A percentile compares a stretch with the other conserved stretches of the same genome.
Conservation (phyloP, 73 alveolate species). For the Paramecium biaurelia region DNA sequence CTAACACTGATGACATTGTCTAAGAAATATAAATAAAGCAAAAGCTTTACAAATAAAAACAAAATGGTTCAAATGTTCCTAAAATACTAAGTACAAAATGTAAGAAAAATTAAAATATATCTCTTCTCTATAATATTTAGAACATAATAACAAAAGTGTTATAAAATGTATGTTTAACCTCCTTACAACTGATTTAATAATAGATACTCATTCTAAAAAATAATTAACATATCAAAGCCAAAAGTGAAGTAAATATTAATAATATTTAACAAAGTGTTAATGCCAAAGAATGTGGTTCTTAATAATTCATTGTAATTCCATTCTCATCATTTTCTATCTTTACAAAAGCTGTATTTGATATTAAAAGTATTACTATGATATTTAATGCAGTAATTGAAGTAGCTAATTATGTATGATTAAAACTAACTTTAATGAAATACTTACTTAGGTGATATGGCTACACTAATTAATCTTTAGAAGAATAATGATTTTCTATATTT, state of each 20-base stretch:
- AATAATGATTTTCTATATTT: conserved; percentile 7
- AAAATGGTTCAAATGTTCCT: conserved; percentile 38
- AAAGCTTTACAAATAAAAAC: conserved; percentile 29
- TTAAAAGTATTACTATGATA: neutral
- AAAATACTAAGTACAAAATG: neutral
- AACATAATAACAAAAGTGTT: neutral
- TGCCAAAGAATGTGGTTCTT: neutral
- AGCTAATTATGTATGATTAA: neutral
- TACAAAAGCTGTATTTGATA: neutral
- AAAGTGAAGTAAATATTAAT: neutral
- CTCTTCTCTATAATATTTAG: neutral
- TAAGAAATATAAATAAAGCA: conserved; percentile 53
- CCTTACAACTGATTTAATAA: neutral
- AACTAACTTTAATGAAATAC: neutral
- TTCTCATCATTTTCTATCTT: neutral
- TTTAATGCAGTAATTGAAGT: neutral
- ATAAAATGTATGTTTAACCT: neutral
- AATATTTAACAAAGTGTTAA: neutral
- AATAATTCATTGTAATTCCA: neutral
- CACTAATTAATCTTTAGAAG: neutral
- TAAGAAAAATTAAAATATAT: conserved; percentile 17
- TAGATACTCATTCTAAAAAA: conserved; percentile 38
- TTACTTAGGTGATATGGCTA: conserved; percentile 22
- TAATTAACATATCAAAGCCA: neutral
- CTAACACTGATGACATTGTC: conserved; percentile 59